Evolutionary conservation across 305 asterid genomes (phyloP), one percentile per base, ranked within the genome.

Genomic region (Euphrasia arctica): DNA sequence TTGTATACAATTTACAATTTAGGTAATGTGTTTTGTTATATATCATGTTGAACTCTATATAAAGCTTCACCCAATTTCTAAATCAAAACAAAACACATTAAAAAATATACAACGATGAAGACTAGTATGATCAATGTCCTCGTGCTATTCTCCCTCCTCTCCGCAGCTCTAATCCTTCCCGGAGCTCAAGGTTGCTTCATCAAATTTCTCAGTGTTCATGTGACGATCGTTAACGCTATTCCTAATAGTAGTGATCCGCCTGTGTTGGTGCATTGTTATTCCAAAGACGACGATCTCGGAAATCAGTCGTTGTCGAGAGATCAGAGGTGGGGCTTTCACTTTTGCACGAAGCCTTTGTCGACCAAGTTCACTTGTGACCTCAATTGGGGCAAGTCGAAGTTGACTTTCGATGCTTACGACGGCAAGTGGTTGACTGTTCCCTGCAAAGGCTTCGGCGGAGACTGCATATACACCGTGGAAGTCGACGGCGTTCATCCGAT

Each of bases 211-310:
- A 29, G n/a, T n/a, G 45, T 32, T 5, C 62, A 11, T 4, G 62
- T 57, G n/a, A 31, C 5, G 13, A 5, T 58, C 42, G 48, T 58
- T 1, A 31, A 58, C 8, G 9, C 14, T 29, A 7, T 58, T 58
- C 11, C 45, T 22, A 10, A 1, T 0, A 3, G 8, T 22, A 10
- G 7, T 5, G 3, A 9, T 3, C 31, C 63, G 11, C 22, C 22
- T 18, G 4, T 59, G 12, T 34, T 10, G 25, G 54, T 64, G 48
- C 51, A 5, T 10, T 64, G 59, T 1, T 0, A 4, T 34, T 50
- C 58, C 0, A 50, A 31, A 13, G 68, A 63, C 36, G 68, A 63
- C 2, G 50, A 63, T 14, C 68, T 63, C 6, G 60, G 68, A 32
- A 0, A n/a, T 32, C 68, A 63, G 4, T 50, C 5, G 7, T 22